Evolutionary conservation across 768 basidiomycete genomes (phyloP).

Genomic region (Mrakia blollopis): DNA sequence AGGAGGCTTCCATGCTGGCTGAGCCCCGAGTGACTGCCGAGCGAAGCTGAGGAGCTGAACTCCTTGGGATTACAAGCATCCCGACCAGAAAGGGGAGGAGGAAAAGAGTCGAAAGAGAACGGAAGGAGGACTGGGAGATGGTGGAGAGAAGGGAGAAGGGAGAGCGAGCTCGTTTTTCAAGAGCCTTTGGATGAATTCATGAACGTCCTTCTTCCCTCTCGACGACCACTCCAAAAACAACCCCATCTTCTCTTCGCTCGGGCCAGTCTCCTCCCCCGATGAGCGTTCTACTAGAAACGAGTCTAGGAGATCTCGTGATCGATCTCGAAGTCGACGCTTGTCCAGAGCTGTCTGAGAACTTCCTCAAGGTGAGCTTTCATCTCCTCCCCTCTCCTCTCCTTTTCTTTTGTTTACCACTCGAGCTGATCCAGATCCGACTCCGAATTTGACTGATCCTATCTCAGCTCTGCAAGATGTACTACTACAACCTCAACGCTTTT

Average conservation of each 20-base stretch:
- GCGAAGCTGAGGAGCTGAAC: constrained; percentile 3
- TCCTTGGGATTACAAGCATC: constrained; percentile 2
- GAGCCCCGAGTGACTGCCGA: not conserved
- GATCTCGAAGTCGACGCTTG: constrained; percentile 88
- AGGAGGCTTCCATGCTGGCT: not conserved
- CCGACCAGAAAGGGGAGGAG: not conserved
- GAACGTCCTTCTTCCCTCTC: not conserved
- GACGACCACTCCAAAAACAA: not conserved
- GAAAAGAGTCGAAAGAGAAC: not conserved
- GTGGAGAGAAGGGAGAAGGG: not conserved
- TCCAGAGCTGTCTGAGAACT: constrained; percentile 89
- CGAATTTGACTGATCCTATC: too few species aligned
- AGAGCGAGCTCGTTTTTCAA: too few species aligned
- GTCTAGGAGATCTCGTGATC: constrained; percentile 91
- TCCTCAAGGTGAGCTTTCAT: constrained; percentile 59
- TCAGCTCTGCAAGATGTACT: constrained; percentile 84
- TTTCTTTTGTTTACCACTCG: too few species aligned
- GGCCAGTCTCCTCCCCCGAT: constrained; percentile 46
- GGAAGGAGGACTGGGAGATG: not conserved
- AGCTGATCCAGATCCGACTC: not conserved
- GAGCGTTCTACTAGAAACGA: constrained; percentile 97
- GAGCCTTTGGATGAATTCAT: not conserved
- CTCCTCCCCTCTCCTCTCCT: not conserved
- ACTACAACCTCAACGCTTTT: constrained; percentile 94
- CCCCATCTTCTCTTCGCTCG: too few species aligned